Evolutionary conservation across 202 grass and related monocot species (phyloP).

Genomic region (Carex arenaria): DNA sequence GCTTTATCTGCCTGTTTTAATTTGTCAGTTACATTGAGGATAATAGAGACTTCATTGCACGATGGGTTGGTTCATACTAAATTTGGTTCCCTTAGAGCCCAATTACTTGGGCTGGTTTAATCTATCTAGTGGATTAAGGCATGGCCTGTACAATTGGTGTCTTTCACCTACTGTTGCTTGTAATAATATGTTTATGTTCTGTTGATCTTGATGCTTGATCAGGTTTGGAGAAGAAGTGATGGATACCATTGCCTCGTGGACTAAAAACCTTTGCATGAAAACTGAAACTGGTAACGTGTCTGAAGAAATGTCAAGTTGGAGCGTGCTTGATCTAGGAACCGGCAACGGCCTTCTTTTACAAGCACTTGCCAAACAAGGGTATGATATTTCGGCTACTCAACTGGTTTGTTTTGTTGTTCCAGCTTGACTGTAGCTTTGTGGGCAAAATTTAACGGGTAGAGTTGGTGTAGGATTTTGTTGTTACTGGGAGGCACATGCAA

Average conservation of each 20-base stretch:
- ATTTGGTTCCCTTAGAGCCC: background rate
- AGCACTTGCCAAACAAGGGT: slow-evolving; percentile 85
- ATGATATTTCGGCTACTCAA: background rate
- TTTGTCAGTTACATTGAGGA: background rate
- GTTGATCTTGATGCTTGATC: slow-evolving; percentile 9
- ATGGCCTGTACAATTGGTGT: background rate
- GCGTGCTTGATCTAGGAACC: slow-evolving; percentile 87
- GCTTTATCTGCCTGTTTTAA: background rate
- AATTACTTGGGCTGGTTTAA: background rate
- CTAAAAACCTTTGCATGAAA: slow-evolving; percentile 57
- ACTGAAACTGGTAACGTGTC: slow-evolving; percentile 41
- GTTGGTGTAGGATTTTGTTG: background rate
- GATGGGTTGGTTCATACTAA: background rate
- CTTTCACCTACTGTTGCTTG: background rate
- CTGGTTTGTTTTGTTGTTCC: background rate
- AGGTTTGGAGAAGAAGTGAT: slow-evolving; percentile 99
- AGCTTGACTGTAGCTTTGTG: background rate
- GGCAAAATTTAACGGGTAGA: background rate
- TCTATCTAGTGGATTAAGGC: background rate
- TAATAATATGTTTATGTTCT: background rate
- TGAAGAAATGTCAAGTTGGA: slow-evolving; percentile 45
- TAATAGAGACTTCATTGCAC: background rate
- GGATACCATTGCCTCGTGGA: slow-evolving; percentile 87
- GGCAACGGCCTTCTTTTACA: slow-evolving; percentile 93
- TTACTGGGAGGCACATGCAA: background rate